Percentiles rank a stretch among this genome's conserved stretches.
These are phyloP conservation scores for Grosmannia penicillata DNA, from an alignment of 2,329 filamentous ascomycete species.

Conservation along the genomic window DNA sequence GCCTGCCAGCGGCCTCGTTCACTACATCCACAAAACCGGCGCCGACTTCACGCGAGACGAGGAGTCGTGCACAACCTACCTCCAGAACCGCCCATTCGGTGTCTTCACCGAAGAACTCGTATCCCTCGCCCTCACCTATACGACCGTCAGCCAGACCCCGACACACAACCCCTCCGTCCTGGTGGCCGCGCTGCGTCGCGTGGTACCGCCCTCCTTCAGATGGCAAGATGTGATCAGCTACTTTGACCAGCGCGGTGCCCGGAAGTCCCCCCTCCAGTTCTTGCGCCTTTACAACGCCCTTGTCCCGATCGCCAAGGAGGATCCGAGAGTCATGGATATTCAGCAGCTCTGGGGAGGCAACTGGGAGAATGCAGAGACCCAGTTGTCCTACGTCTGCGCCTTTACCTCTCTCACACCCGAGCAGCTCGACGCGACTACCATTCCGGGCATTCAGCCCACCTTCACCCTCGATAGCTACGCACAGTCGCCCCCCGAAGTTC, in stretches of 20 bases:
- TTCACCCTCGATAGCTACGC: constrained; percentile 50
- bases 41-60: constrained; percentile 60
- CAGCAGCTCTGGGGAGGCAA: constrained; percentile 80
- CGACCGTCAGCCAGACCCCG: constrained; percentile 41
- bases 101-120: constrained; percentile 69
- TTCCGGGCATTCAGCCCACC: constrained; percentile 65
- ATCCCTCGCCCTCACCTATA: constrained; percentile 59
- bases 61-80: constrained; percentile 43
- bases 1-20: constrained; percentile 40
- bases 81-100: constrained; percentile 36
- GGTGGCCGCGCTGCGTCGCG: constrained; percentile 47
- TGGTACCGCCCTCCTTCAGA: constrained; percentile 49
- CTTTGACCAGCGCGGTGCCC: constrained; percentile 68
- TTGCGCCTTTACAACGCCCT: constrained; percentile 67
- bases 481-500: constrained; percentile 31
- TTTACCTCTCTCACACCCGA: constrained; percentile 64
- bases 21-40: constrained; percentile 61
- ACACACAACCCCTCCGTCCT: constrained; percentile 36
- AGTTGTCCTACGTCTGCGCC: constrained; percentile 84
- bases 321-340: constrained; percentile 56
- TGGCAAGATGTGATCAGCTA: constrained; percentile 59
- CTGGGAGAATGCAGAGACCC: constrained; percentile 77
- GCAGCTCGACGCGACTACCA: constrained; percentile 69
- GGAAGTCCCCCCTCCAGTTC: constrained; percentile 69
- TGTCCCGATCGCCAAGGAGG: constrained; percentile 51